Percentiles rank a stretch among this genome's conserved stretches.
Conservation (phyloP, 2,329 filamentous ascomycete species). For the Fusarium irregulare region DNA sequence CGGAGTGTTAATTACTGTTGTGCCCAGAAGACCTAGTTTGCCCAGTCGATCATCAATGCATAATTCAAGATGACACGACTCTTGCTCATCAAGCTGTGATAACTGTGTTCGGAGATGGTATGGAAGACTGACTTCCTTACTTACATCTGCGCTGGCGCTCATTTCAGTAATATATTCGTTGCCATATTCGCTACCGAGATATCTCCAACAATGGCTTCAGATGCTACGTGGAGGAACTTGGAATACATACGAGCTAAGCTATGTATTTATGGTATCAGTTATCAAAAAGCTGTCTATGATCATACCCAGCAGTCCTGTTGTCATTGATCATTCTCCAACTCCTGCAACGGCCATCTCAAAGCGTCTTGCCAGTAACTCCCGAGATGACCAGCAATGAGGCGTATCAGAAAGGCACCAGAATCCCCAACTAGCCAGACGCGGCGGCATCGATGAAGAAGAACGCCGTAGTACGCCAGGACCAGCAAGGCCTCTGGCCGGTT, state of each 20-base stretch:
- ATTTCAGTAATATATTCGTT: background rate
- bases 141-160: background rate
- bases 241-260: background rate
- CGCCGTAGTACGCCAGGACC: constrained; percentile 62
- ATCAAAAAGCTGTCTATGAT: background rate
- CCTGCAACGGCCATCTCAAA: constrained; percentile 50
- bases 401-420: constrained; percentile 49
- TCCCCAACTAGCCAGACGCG: constrained; percentile 55
- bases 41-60: background rate
- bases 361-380: constrained; percentile 51
- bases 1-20: background rate
- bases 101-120: background rate
- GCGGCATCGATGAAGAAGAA: constrained; percentile 58
- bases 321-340: constrained; percentile 45
- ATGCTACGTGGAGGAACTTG: background rate
- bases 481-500: constrained; percentile 57
- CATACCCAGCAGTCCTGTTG: constrained; percentile 11
- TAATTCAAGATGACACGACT: background rate
- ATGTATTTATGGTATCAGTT: background rate
- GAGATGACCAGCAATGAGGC: constrained; percentile 49
- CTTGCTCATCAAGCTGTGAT: background rate
- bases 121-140: background rate
- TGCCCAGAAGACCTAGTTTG: background rate
- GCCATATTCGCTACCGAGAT: background rate
- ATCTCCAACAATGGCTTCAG: background rate